phyloP scores from a whole-genome alignment of 179 eudicot genomes.

The Drosera spatulata region DNA sequence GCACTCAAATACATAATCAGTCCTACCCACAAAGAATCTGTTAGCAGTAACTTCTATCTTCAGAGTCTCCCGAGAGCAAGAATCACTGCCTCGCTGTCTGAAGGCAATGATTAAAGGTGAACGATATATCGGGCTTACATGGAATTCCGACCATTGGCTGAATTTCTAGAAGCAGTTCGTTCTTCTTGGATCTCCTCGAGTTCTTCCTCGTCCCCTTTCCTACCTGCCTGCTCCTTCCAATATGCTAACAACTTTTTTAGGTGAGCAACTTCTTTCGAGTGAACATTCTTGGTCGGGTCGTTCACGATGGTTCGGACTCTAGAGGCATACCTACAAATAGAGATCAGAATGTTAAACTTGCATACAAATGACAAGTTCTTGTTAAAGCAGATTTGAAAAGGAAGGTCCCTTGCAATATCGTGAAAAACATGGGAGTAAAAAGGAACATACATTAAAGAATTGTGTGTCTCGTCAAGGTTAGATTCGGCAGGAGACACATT shows the following conservation, averaged over 20 bases:
- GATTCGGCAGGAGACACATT: conserved; percentile 97
- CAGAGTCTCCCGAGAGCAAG: too few species aligned
- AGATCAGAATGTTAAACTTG: background rate
- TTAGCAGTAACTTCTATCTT: too few species aligned
- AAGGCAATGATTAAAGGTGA: too few species aligned
- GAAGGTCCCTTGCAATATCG: background rate
- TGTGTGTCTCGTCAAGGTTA: conserved; percentile 91
- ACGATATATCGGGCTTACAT: background rate
- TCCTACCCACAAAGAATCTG: too few species aligned
- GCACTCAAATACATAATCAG: too few species aligned
- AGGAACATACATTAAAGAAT: conserved; percentile 71
- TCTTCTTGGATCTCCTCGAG: conserved; percentile 95
- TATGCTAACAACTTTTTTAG: conserved; percentile 71
- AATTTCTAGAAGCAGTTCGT: conserved; percentile 37
- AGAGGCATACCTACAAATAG: conserved; percentile 69
- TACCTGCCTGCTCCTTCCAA: conserved; percentile 98
- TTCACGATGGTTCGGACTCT: conserved; percentile 93
- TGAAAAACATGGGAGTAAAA: background rate
- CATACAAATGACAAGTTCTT: background rate
- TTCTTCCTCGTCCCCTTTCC: conserved; percentile 81
- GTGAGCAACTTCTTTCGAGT: conserved; percentile 95
- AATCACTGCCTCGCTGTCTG: too few species aligned
- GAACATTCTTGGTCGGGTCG: conserved; percentile 88
- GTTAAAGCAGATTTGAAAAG: too few species aligned
- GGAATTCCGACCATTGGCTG: conserved; percentile 45